These are phyloP conservation scores for Globisporangium mamillatum DNA, from an alignment of 352 stramenopile species.

Conservation along the genomic window DNA sequence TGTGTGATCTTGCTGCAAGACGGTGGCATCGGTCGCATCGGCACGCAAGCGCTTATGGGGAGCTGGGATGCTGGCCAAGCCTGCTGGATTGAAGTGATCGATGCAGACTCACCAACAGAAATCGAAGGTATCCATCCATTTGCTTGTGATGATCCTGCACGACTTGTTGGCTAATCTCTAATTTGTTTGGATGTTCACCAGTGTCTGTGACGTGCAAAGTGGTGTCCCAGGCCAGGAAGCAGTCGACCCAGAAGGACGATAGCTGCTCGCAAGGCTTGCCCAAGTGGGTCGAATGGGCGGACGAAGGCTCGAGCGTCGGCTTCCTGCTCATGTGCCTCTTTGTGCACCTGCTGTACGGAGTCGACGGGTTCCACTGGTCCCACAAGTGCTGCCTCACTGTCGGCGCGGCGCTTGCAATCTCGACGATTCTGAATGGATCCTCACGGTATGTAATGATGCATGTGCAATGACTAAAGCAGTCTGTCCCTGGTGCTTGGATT, in stretches of 20 bases:
- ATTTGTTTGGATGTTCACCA: slow-evolving; percentile 3
- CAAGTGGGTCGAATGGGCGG: slow-evolving; percentile 71
- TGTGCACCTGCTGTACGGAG: slow-evolving; percentile 77
- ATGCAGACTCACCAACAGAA: slow-evolving; percentile 61
- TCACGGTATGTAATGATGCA: slow-evolving; percentile 16
- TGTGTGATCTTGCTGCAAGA: slow-evolving; percentile 79
- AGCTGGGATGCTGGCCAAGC: slow-evolving; percentile 75
- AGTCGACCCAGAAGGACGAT: slow-evolving; percentile 26
- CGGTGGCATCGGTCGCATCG: slow-evolving; percentile 68
- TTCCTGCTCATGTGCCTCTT: slow-evolving; percentile 85
- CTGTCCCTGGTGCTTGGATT: slow-evolving; percentile 2
- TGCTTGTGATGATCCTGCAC: background rate
- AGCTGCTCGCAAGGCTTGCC: slow-evolving; percentile 34
- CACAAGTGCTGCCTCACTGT: slow-evolving; percentile 85
- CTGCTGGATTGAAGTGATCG: slow-evolving; percentile 76
- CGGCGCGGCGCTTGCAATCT: slow-evolving; percentile 75
- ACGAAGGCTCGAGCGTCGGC: slow-evolving; percentile 76
- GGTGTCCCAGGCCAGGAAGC: slow-evolving; percentile 35
- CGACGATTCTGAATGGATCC: slow-evolving; percentile 75
- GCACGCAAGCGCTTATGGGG: slow-evolving; percentile 81
- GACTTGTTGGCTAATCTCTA: background rate
- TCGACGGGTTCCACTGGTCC: slow-evolving; percentile 83
- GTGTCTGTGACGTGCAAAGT: slow-evolving; percentile 80
- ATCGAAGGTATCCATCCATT: slow-evolving; percentile 48
- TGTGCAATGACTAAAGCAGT: background rate